Percentiles rank a stretch among this genome's conserved stretches.
phyloP scores from a whole-genome alignment of 768 basidiomycete genomes.

The Leccinum pellstonianum region DNA sequence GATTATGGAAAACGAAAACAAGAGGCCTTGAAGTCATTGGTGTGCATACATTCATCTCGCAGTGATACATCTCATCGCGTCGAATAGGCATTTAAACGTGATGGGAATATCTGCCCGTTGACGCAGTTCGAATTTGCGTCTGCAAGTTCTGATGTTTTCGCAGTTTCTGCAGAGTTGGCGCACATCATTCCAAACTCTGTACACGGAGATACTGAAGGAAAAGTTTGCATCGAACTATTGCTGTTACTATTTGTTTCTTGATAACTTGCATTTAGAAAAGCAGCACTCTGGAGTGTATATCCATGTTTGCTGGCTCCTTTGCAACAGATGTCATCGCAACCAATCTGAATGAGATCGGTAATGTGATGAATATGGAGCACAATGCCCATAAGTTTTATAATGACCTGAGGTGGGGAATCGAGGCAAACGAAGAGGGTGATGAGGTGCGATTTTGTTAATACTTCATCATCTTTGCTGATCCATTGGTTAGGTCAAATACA shows the following conservation, averaged over 20 bases:
- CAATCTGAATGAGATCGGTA: neutral
- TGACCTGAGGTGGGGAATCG: neutral
- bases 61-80: neutral
- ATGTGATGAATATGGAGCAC: conserved; percentile 3
- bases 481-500: neutral
- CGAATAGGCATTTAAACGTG: neutral
- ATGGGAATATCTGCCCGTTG: neutral
- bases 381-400: neutral
- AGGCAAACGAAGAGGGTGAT: conserved; percentile 1
- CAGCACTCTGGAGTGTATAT: neutral
- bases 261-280: neutral
- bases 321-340: neutral
- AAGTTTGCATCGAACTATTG: neutral
- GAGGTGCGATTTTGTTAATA: neutral
- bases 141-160: no score
- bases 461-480: neutral
- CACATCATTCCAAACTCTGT: conserved; percentile 6
- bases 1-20: neutral
- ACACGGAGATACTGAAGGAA: neutral
- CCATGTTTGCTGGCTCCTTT: conserved; percentile 1
- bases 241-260: neutral
- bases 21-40: conserved; percentile 5
- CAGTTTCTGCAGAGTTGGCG: neutral
- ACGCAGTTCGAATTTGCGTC: neutral
- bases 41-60: neutral